Conservation (phyloP, 1,139 yeast genomes). For the Zhuliangozyma parablackwelliae region DNA sequence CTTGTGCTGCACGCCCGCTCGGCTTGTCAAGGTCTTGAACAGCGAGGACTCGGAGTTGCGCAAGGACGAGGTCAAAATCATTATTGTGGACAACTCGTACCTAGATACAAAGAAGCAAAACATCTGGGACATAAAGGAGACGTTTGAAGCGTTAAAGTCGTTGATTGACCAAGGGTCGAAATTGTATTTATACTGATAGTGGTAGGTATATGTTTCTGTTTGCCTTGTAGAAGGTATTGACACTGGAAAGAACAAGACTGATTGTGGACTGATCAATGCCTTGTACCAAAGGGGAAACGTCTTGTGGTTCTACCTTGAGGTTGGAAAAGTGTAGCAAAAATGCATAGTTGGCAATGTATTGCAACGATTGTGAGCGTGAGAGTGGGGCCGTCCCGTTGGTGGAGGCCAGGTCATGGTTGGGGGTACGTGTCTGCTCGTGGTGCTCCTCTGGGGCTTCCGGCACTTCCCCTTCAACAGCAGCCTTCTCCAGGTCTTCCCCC, state of each 20-base stretch:
- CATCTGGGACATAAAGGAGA: conserved; percentile 57
- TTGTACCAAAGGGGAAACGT: conserved; percentile 2
- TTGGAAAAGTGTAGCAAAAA: conserved; percentile 22
- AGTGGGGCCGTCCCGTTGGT: background rate
- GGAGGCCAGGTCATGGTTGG: too few species aligned
- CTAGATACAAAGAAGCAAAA: conserved; percentile 61
- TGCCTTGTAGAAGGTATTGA: conserved; percentile 27
- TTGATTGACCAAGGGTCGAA: conserved; percentile 43
- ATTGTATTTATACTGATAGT: conserved; percentile 45
- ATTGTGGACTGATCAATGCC: conserved; percentile 11
- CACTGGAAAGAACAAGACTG: conserved; percentile 17
- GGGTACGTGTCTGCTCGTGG: background rate
- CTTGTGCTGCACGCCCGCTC: conserved; percentile 63
- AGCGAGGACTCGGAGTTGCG: conserved; percentile 35
- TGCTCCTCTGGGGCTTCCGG: conserved; percentile 1
- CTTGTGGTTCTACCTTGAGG: conserved; percentile 7
- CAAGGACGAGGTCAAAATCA: conserved; percentile 47
- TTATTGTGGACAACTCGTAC: conserved; percentile 61
- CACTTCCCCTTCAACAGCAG: background rate
- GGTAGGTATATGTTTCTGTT: conserved; percentile 33
- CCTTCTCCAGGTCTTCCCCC: background rate
- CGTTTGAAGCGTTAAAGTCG: conserved; percentile 35
- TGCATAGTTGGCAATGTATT: conserved; percentile 19
- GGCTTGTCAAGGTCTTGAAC: conserved; percentile 48
- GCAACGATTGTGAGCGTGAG: conserved; percentile 4